Percentiles rank a stretch among this genome's conserved stretches.
These are phyloP conservation scores for Herpotrichia juniperi DNA, from an alignment of 2,329 filamentous ascomycete genomes.

Conservation along the genomic window DNA sequence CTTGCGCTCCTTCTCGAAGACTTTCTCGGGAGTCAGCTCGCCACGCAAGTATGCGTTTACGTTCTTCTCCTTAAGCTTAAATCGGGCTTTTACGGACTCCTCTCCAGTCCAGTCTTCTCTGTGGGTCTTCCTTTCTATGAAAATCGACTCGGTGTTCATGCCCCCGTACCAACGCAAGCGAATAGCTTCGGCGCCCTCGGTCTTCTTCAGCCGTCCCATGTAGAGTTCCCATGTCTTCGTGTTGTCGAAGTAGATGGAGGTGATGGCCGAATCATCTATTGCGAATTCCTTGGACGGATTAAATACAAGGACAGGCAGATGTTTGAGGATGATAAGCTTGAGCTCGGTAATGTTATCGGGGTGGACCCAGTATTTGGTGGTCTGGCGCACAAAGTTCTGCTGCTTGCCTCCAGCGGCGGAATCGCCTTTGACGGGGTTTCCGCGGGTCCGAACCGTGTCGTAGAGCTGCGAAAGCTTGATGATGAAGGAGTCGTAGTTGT, in stretches of 20 bases:
- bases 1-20: slow-evolving; percentile 96
- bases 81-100: slow-evolving; percentile 97
- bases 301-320: slow-evolving; percentile 95
- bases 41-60: slow-evolving; percentile 90
- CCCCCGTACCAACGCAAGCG: slow-evolving; percentile 96
- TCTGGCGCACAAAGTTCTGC: slow-evolving; percentile 95
- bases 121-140: slow-evolving; percentile 97
- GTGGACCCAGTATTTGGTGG: slow-evolving; percentile 99
- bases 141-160: slow-evolving; percentile 94
- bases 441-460: slow-evolving; percentile 90
- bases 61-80: slow-evolving; percentile 95
- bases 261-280: slow-evolving; percentile 87
- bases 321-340: slow-evolving; percentile 97
- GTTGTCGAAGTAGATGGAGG: slow-evolving; percentile 98
- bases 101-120: slow-evolving; percentile 99
- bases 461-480: slow-evolving; percentile 95
- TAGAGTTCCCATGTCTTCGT: slow-evolving; percentile 93
- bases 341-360: slow-evolving; percentile 97
- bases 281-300: slow-evolving; percentile 98
- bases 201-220: slow-evolving; percentile 93
- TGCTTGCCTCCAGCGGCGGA: slow-evolving; percentile 88
- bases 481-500: slow-evolving; percentile 96
- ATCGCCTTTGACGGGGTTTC: slow-evolving; percentile 91
- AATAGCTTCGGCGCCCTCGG: slow-evolving; percentile 95
- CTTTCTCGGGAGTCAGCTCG: slow-evolving; percentile 79